Conservation (phyloP, 2,329 filamentous ascomycete species). For the Aspergillus sp. region DNA sequence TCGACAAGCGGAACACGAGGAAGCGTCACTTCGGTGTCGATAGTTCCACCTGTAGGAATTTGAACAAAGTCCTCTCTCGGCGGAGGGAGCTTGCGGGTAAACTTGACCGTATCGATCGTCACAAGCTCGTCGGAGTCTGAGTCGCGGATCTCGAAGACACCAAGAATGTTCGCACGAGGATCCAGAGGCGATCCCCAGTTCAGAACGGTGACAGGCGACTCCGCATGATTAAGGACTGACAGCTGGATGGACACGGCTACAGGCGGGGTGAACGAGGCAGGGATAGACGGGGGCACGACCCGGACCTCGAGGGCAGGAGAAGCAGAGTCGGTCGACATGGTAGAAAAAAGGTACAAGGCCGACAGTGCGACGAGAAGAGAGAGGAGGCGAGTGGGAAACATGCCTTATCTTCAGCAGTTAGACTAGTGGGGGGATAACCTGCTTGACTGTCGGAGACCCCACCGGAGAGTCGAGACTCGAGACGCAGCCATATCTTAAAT, state of each 20-base stretch:
- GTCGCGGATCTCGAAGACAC: constrained; percentile 31
- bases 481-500: background rate
- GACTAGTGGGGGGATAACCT: too few relatives aligned
- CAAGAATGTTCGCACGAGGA: constrained; percentile 28
- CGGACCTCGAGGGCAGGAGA: constrained; percentile 19
- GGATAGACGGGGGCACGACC: constrained; percentile 15
- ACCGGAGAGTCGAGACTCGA: background rate
- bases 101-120: constrained; percentile 30
- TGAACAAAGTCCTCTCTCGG: constrained; percentile 30
- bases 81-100: constrained; percentile 34
- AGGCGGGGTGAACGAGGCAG: constrained; percentile 14
- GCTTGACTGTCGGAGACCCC: too few relatives aligned
- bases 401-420: background rate
- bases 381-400: background rate
- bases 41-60: constrained; percentile 24
- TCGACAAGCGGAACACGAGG: constrained; percentile 25
- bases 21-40: constrained; percentile 26
- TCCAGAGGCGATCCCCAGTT: constrained; percentile 41
- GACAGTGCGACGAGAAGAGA: background rate
- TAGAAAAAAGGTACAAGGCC: background rate
- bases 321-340: constrained; percentile 1
- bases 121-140: constrained; percentile 19
- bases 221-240: constrained; percentile 27
- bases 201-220: constrained; percentile 32
- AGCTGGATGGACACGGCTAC: constrained; percentile 26